Base-by-base conservation (phyloP, 768 basidiomycete species). In the Boletus rubroflammeus region DNA sequence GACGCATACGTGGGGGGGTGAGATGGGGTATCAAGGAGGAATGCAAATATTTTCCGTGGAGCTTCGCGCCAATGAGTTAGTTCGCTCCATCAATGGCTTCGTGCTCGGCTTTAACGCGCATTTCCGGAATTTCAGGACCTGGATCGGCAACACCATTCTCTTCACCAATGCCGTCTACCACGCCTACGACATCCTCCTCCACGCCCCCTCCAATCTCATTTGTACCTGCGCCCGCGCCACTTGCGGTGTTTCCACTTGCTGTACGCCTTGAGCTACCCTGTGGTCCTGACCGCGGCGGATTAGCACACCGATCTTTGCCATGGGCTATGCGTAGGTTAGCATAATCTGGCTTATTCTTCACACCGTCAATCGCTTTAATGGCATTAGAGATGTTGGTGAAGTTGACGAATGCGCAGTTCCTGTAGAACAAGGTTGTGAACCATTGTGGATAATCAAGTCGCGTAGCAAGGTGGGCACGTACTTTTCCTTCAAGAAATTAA, bases 351-450 rank as follows among this genome's bases (percentile, higher is more conserved):
- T 93, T 90, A 66, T 79, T 83, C 81, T 96, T 96, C 72, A 97
- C 82, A 8, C 86, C 88, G 53, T 98, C 96, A 64, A 98, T 95
- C n/a, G 96, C 94, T 76, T 98, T 98, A 78, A 94, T 93, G 13
- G 94, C 93, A 66, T 95, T 95, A 47, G 87, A 85, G 61, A 97
- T 84, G 74, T 94, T 94, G 32, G 93, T 96, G 62, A 94, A 96
- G 76, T 96, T 97, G 65, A 93, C 88, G 67, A 94, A 99, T 29
- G 92, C 93, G 68, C 93, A 95, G 74, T 93, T 93, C 81, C 91
- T 94, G 23, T 14, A 56, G 41, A 32, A 49, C 28, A 46, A 25
- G 6, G 3, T 39, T 1, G 36, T 58, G 13, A 50, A 36, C 45
- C 47, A 21, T 23, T 50, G 19, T n/a, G 17, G 15, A 17, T 11